A percentile compares a stretch with the other conserved stretches of the same genome.
phyloP scores from a whole-genome alignment of 768 basidiomycete genomes.

The Tubosaeta sp. region DNA sequence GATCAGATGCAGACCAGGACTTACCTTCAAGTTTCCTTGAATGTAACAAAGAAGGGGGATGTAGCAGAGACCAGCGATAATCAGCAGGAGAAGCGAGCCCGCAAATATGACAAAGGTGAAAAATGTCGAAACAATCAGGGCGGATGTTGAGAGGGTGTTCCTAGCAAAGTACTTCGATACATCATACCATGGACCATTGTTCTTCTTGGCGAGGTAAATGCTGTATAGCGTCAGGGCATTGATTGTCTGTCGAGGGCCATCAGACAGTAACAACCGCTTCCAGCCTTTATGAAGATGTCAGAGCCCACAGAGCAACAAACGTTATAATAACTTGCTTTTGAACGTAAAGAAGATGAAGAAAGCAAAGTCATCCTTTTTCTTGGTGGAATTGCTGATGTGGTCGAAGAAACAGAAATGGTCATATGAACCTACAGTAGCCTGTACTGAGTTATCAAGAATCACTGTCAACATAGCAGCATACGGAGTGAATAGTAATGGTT shows the following conservation, averaged over 20 bases:
- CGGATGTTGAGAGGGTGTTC: conserved; percentile 73
- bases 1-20: conserved; percentile 2
- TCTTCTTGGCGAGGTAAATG: conserved; percentile 62
- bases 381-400: conserved; percentile 93
- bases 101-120: conserved; percentile 88
- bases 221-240: conserved; percentile 96
- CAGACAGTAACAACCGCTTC: conserved; percentile 87
- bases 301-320: neutral
- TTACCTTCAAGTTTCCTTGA: conserved; percentile 92
- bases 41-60: conserved; percentile 95
- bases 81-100: conserved; percentile 76
- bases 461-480: conserved; percentile 37
- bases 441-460: neutral
- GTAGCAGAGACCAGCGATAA: conserved; percentile 83
- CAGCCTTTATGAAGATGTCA: conserved; percentile 47
- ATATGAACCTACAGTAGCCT: conserved; percentile 65
- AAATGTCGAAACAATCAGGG: conserved; percentile 81
- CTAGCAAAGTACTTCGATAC: conserved; percentile 75
- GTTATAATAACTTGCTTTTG: conserved; percentile 65
- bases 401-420: conserved; percentile 98
- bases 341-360: conserved; percentile 99
- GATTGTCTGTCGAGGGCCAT: conserved; percentile 96
- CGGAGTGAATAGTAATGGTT: conserved; percentile 95
- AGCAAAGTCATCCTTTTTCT: conserved; percentile 94
- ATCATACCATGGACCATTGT: conserved; percentile 58